Evolutionary conservation across 2,329 filamentous ascomycete species (phyloP).

Genomic region (Fusarium poae): DNA sequence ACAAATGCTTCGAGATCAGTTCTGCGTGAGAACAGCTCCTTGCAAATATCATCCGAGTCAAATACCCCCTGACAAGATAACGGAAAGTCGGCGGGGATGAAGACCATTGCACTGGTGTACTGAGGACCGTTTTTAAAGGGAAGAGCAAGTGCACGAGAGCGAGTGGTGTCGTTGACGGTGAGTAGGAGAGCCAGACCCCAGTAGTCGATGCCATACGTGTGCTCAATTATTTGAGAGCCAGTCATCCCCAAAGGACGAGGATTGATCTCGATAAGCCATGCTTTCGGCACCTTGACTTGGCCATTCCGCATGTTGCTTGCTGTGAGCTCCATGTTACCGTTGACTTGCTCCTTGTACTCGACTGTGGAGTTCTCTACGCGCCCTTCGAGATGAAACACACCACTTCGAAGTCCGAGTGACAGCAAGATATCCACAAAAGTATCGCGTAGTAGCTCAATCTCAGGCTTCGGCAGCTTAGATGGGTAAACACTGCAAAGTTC

Average conservation of each 20-base stretch:
- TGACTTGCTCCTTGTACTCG: slow-evolving; percentile 7
- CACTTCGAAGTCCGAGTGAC: slow-evolving; percentile 21
- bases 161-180: slow-evolving; percentile 14
- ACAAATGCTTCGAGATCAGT: slow-evolving; percentile 12
- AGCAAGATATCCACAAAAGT: slow-evolving; percentile 20
- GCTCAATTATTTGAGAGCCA: slow-evolving; percentile 18
- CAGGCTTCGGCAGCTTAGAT: slow-evolving; percentile 16
- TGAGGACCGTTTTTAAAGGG: slow-evolving; percentile 26
- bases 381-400: slow-evolving; percentile 35
- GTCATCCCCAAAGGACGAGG: slow-evolving; percentile 38
- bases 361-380: slow-evolving; percentile 27
- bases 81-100: slow-evolving; percentile 7
- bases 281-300: not conserved
- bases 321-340: slow-evolving; percentile 10
- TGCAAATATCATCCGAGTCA: slow-evolving; percentile 33
- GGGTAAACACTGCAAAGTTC: slow-evolving; percentile 11
- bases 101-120: slow-evolving; percentile 15
- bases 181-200: slow-evolving; percentile 23
- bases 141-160: slow-evolving; percentile 23
- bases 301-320: not conserved
- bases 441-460: slow-evolving; percentile 25
- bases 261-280: slow-evolving; percentile 37
- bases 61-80: slow-evolving; percentile 23
- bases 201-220: slow-evolving; percentile 38
- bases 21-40: slow-evolving; percentile 6